Evolutionary conservation across 139 green algal species (phyloP).

Genomic region (Chlamydomonas sp.): DNA sequence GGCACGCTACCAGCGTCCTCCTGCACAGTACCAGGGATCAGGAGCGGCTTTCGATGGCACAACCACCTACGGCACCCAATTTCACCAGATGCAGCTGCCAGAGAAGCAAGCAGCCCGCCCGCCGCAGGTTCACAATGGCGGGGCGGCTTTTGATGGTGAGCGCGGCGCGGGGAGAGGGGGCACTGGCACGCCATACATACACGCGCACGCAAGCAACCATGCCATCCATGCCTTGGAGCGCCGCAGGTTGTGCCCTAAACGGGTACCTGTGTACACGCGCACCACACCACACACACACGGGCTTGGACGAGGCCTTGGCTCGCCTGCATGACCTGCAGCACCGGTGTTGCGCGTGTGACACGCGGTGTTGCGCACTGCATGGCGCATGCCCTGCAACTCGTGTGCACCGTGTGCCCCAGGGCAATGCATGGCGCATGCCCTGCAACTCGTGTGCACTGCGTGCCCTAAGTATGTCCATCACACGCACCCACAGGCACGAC

Average conservation of each 20-base stretch:
- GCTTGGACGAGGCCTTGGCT: too few relatives aligned
- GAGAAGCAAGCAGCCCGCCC: too few relatives aligned
- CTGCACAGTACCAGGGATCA: background rate
- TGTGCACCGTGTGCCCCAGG: background rate
- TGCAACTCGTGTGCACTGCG: background rate
- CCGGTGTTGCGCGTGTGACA: too few relatives aligned
- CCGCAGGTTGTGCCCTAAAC: too few relatives aligned
- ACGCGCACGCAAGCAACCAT: too few relatives aligned
- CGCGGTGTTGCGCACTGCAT: too few relatives aligned
- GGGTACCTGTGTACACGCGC: too few relatives aligned
- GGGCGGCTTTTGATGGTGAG: slow-evolving; percentile 10
- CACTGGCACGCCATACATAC: too few relatives aligned
- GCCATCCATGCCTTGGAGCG: too few relatives aligned
- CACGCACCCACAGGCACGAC: slow-evolving; percentile 1
- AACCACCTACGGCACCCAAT: slow-evolving; percentile 2
- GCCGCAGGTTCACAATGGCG: background rate
- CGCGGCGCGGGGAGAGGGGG: background rate
- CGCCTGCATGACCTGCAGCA: too few relatives aligned
- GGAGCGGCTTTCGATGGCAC: slow-evolving; percentile 10
- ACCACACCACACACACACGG: too few relatives aligned
- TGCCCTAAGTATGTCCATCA: background rate
- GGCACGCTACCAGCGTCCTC: background rate
- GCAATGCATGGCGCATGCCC: background rate
- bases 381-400: background rate
- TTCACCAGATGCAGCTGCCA: background rate